Percentiles rank a stretch among this genome's conserved stretches.
Conservation (phyloP, 257 asterid genomes). For the Ehretia macrophylla region DNA sequence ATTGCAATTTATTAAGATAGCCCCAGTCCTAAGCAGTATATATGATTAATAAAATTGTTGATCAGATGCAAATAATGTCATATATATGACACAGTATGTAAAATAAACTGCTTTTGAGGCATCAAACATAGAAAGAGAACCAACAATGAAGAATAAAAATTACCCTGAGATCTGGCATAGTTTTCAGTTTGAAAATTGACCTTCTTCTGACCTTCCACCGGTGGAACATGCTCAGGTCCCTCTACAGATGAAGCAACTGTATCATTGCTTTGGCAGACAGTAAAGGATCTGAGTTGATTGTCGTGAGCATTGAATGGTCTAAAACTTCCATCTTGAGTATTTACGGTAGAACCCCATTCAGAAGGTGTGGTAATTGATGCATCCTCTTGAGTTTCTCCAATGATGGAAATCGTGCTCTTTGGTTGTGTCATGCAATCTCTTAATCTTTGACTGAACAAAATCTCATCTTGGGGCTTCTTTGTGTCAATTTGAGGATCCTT, state of each 20-base stretch:
- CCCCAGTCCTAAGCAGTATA: conserved; percentile 5
- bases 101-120: too few species aligned
- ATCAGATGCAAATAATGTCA: too few species aligned
- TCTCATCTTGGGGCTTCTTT: conserved; percentile 37
- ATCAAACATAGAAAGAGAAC: too few species aligned
- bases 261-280: conserved; percentile 28
- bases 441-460: conserved; percentile 24
- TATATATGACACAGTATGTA: too few species aligned
- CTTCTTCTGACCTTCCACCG: conserved; percentile 61
- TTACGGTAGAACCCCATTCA: conserved; percentile 48
- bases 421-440: conserved; percentile 25
- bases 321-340: conserved; percentile 34
- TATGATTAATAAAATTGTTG: too few species aligned
- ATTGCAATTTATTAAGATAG: conserved; percentile 28
- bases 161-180: conserved; percentile 54
- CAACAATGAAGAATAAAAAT: too few species aligned
- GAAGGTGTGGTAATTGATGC: conserved; percentile 57
- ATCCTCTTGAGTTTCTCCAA: conserved; percentile 45
- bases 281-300: conserved; percentile 38
- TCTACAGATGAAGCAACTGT: conserved; percentile 37
- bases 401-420: conserved; percentile 27
- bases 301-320: conserved; percentile 32
- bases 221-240: conserved; percentile 27
- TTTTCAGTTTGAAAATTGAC: conserved; percentile 59
- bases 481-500: conserved; percentile 25